phyloP scores from a whole-genome alignment of 2,329 filamentous ascomycete genomes.

The Hypoxylon sp. region DNA sequence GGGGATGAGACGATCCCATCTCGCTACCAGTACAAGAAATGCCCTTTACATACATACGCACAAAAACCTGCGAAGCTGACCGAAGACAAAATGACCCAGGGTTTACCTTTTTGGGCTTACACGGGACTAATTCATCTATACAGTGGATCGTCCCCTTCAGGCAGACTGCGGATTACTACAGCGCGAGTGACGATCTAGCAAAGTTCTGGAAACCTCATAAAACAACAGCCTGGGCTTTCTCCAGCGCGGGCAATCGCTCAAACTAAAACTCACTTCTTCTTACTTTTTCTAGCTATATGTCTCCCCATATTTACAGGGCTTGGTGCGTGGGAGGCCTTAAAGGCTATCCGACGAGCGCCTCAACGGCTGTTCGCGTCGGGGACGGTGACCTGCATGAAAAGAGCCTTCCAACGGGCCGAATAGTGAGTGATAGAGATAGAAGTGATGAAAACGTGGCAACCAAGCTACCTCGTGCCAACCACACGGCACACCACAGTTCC shows the following conservation, averaged over 20 bases:
- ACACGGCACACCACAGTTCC: conserved; percentile 18
- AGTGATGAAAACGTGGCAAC: conserved; percentile 37
- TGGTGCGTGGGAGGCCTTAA: conserved; percentile 27
- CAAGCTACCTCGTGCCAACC: conserved; percentile 36
- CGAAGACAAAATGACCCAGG: conserved; percentile 4
- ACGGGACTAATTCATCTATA: conserved; percentile 33
- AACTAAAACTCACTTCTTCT: conserved; percentile 28
- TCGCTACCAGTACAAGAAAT: conserved; percentile 29
- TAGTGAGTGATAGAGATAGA: conserved; percentile 33
- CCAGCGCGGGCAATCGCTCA: conserved; percentile 23
- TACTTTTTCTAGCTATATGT: conserved; percentile 10
- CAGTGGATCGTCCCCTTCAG: conserved; percentile 29
- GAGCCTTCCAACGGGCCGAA: conserved; percentile 40
- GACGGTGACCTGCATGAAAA: conserved; percentile 30
- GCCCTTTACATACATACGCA: conserved; percentile 6
- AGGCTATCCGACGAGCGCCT: conserved; percentile 15
- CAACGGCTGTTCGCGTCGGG: conserved; percentile 26
- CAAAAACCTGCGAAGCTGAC: conserved; percentile 27
- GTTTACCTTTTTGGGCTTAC: conserved; percentile 24
- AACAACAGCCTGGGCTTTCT: conserved; percentile 25
- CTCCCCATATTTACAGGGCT: conserved; percentile 15
- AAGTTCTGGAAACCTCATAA: conserved; percentile 27
- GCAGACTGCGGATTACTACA: conserved; percentile 35
- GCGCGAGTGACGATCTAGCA: conserved; percentile 27
- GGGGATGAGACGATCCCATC: conserved; percentile 29